These are phyloP conservation scores for Rhynchospora pubera DNA, from an alignment of 176 grass and related monocot species.

Conservation along the genomic window DNA sequence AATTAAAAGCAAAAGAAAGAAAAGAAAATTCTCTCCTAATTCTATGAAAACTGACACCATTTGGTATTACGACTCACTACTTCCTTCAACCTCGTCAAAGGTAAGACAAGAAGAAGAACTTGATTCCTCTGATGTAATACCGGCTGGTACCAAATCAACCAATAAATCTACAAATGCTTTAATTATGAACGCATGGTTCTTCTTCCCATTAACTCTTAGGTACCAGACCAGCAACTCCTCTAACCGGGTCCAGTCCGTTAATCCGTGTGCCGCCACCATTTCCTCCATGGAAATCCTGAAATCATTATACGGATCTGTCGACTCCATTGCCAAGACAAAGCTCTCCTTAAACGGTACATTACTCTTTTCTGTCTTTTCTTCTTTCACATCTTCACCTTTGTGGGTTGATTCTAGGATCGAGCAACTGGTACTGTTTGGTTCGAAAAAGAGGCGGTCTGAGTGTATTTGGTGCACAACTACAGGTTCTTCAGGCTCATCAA, in stretches of 20 bases:
- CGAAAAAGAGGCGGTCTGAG: conserved; percentile 52
- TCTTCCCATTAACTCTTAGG: conserved; percentile 65
- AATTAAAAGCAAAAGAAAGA: not conserved
- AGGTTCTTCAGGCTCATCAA: conserved; percentile 11
- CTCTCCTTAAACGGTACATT: conserved; percentile 55
- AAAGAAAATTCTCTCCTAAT: not conserved
- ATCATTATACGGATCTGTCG: conserved; percentile 67
- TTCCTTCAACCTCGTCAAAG: conserved; percentile 27
- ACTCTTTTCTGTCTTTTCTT: not conserved
- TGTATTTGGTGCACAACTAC: conserved; percentile 22
- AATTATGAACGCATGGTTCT: conserved; percentile 73
- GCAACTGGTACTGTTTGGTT: conserved; percentile 44
- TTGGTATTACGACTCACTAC: conserved; percentile 22
- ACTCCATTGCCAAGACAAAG: conserved; percentile 85
- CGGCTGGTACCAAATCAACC: conserved; percentile 32
- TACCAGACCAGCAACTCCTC: conserved; percentile 81
- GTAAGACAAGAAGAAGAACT: conserved; percentile 18
- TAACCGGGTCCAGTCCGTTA: conserved; percentile 45
- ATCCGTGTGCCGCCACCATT: conserved; percentile 70
- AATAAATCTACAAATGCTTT: conserved; percentile 82
- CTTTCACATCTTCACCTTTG: not conserved
- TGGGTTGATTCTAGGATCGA: conserved; percentile 45
- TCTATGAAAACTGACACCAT: not conserved
- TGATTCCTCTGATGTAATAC: not conserved
- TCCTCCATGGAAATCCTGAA: conserved; percentile 88